Percentiles rank a stretch among this genome's conserved stretches.
These are phyloP conservation scores for Holtermannia corniformis DNA, from an alignment of 768 basidiomycete genomes.

Conservation along the genomic window DNA sequence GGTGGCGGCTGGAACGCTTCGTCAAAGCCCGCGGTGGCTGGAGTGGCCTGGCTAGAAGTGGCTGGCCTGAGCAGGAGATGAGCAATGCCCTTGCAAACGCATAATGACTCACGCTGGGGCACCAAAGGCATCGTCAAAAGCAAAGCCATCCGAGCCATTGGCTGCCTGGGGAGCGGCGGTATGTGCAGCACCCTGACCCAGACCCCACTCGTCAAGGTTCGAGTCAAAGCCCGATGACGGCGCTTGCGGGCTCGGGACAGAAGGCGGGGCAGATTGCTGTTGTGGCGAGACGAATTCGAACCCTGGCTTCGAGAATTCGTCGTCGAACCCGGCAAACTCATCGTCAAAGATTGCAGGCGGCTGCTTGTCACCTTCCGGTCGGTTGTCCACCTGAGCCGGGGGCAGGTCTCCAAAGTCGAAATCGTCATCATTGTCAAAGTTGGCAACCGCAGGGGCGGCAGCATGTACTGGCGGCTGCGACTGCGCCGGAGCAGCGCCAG, in stretches of 20 bases:
- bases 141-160: conserved; percentile 20
- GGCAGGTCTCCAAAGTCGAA: conserved; percentile 36
- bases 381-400: conserved; percentile 24
- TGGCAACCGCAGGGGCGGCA: conserved; percentile 5
- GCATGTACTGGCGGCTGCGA: not conserved
- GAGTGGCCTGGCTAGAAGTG: no score
- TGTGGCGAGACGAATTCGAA: conserved; percentile 37
- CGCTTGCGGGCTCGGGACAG: not conserved
- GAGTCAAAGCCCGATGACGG: not conserved
- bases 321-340: conserved; percentile 41
- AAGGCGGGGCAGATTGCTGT: not conserved
- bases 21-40: no score
- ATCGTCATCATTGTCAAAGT: conserved; percentile 38
- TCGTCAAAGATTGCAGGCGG: conserved; percentile 30
- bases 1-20: conserved; percentile 11
- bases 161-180: conserved; percentile 5
- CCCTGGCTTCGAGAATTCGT: conserved; percentile 39
- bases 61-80: not conserved
- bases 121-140: conserved; percentile 49
- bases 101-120: conserved; percentile 23
- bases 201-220: conserved; percentile 24
- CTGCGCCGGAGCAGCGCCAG: conserved; percentile 7
- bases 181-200: conserved; percentile 1
- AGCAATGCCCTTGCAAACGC: not conserved
- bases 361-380: not conserved